Percentiles rank a stretch among this genome's conserved stretches.
Evolutionary conservation across 208 protist genomes (phyloP).

Genomic region (Sergeia podlipaevii): DNA sequence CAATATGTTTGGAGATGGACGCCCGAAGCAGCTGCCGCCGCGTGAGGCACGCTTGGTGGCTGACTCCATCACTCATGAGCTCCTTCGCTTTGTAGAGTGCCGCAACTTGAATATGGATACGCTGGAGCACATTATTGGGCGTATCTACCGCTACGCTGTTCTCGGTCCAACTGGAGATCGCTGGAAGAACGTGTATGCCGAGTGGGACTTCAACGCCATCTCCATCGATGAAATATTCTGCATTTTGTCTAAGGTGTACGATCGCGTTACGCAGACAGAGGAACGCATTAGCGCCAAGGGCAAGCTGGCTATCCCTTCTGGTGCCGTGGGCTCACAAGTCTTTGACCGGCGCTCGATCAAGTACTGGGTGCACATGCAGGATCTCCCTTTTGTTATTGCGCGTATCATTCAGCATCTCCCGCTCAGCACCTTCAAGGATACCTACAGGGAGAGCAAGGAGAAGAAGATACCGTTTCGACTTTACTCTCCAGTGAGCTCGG

Average conservation of each 20-base stretch:
- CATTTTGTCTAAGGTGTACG: constrained; percentile 70
- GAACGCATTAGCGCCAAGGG: constrained; percentile 56
- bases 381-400: constrained; percentile 85
- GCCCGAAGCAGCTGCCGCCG: constrained; percentile 26
- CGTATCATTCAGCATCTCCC: constrained; percentile 86
- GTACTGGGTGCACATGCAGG: constrained; percentile 88
- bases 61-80: constrained; percentile 71
- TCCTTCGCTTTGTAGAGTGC: constrained; percentile 81
- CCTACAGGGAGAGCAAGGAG: constrained; percentile 63
- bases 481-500: constrained; percentile 74
- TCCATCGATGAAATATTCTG: constrained; percentile 73
- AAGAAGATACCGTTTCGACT: constrained; percentile 57
- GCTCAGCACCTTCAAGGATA: constrained; percentile 84
- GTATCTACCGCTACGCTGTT: constrained; percentile 85
- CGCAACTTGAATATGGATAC: constrained; percentile 85
- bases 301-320: constrained; percentile 44
- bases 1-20: constrained; percentile 11
- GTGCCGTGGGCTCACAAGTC: constrained; percentile 72
- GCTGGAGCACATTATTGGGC: constrained; percentile 83
- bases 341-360: constrained; percentile 87
- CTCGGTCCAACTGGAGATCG: constrained; percentile 74
- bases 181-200: constrained; percentile 66
- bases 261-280: constrained; percentile 64
- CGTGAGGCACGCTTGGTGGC: constrained; percentile 59
- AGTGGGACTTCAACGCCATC: constrained; percentile 56